These are phyloP conservation scores for Pestalotiopsis fici DNA, from an alignment of 2,329 filamentous ascomycete genomes.

Conservation along the genomic window DNA sequence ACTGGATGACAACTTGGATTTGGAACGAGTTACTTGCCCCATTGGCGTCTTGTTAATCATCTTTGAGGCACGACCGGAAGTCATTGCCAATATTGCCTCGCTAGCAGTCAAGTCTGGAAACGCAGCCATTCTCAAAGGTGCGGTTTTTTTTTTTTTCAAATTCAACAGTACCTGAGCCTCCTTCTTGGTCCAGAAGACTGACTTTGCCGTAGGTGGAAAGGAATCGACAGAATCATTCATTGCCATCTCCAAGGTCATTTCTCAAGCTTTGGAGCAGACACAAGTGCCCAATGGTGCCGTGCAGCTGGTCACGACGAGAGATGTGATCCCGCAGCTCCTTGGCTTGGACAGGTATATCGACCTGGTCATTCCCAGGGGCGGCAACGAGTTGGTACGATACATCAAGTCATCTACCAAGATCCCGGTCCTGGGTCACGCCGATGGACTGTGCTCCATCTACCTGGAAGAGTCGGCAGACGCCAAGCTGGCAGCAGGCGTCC, in stretches of 20 bases:
- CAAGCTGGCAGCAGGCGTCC: constrained; percentile 70
- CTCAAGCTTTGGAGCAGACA: constrained; percentile 70
- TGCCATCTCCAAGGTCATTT: constrained; percentile 85
- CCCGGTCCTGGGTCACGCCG: constrained; percentile 92
- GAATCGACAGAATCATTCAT: constrained; percentile 96
- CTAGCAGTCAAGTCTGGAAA: constrained; percentile 97
- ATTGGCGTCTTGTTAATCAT: constrained; percentile 98
- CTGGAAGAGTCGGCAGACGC: constrained; percentile 77
- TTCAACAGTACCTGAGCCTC: not conserved
- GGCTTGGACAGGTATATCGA: constrained; percentile 86
- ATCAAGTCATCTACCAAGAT: constrained; percentile 92
- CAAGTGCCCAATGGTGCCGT: constrained; percentile 83
- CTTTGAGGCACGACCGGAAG: constrained; percentile 95
- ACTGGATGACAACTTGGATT: constrained; percentile 80
- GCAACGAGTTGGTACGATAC: constrained; percentile 85
- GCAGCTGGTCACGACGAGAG: constrained; percentile 90
- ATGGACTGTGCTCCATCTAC: constrained; percentile 88
- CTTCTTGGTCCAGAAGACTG: not conserved
- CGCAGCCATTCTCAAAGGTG: constrained; percentile 94
- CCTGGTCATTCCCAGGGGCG: constrained; percentile 89
- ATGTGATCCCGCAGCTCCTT: constrained; percentile 86
- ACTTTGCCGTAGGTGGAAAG: constrained; percentile 74
- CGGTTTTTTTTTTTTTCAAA: constrained; percentile 35
- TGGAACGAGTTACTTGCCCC: constrained; percentile 89
- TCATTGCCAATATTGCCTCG: constrained; percentile 96